Evolutionary conservation across 768 basidiomycete genomes (phyloP).

Genomic region (Multifurca ochricompacta): DNA sequence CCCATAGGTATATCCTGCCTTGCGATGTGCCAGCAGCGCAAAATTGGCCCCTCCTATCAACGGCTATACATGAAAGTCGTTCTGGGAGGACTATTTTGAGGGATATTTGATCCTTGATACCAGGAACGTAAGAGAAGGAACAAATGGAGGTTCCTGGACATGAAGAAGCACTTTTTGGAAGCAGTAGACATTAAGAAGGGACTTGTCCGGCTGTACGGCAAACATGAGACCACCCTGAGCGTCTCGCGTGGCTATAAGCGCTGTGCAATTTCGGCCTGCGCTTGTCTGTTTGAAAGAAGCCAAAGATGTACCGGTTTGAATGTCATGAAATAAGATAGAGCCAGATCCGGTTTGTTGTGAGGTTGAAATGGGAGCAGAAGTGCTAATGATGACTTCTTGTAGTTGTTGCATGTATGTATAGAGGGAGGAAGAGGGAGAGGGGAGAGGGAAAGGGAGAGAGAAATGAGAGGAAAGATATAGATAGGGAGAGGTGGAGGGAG

Average conservation of each 20-base stretch:
- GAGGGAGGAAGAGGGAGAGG: no score
- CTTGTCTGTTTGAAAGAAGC: conserved; percentile 87
- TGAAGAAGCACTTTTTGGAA: conserved; percentile 73
- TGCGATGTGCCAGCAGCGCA: conserved; percentile 85
- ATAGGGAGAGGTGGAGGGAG: no score
- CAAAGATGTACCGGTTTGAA: conserved; percentile 65
- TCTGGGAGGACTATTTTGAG: conserved; percentile 86
- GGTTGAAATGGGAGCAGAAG: conserved; percentile 39
- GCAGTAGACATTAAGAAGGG: conserved; percentile 81
- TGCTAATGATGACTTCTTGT: conserved; percentile 62
- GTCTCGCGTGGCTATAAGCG: conserved; percentile 55
- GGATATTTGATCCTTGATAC: conserved; percentile 75
- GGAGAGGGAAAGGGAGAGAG: no score
- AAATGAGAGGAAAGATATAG: no score
- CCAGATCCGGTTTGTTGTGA: conserved; percentile 40
- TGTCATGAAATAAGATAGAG: conserved; percentile 68
- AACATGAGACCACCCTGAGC: conserved; percentile 80
- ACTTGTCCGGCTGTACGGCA: conserved; percentile 81
- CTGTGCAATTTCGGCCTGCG: conserved; percentile 55
- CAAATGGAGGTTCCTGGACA: not conserved
- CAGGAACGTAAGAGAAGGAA: not conserved
- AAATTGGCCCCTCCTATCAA: conserved; percentile 64
- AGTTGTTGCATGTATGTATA: no score
- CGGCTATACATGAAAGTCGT: conserved; percentile 70
- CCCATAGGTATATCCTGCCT: conserved; percentile 94